phyloP scores from a whole-genome alignment of 305 asterid species.

The Solanum hybrid region DNA sequence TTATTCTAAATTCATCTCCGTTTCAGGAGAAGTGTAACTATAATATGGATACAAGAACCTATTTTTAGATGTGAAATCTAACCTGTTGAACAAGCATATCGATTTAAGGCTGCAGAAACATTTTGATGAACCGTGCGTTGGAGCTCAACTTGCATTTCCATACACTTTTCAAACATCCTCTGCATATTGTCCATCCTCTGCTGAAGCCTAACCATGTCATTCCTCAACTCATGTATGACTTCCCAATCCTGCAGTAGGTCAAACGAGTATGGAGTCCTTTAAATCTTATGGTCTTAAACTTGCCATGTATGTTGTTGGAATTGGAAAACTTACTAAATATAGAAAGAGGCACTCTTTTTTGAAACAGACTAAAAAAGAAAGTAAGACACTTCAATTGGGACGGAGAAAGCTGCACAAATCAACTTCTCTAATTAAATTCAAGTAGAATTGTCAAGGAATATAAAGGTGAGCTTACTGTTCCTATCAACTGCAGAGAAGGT shows the following conservation, averaged over 20 bases:
- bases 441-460: background rate
- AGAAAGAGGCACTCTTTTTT: background rate
- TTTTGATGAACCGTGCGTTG: conserved; percentile 69
- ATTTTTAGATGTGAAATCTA: background rate
- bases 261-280: background rate
- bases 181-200: conserved; percentile 72
- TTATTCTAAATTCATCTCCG: background rate
- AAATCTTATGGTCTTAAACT: background rate
- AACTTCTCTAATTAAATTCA: background rate
- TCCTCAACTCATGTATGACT: conserved; percentile 51
- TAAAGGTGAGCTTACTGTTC: conserved; percentile 6
- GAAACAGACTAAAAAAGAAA: background rate
- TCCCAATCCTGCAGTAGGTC: conserved; percentile 58
- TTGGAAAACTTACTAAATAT: background rate
- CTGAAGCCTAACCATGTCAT: conserved; percentile 67
- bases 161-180: conserved; percentile 70
- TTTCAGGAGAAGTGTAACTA: background rate
- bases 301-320: background rate
- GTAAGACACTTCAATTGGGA: background rate
- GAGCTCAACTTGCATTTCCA: conserved; percentile 84
- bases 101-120: conserved; percentile 73
- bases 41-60: background rate
- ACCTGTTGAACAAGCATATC: conserved; percentile 43
- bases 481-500: conserved; percentile 30
- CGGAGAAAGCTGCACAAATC: background rate